Percentiles rank a stretch among this genome's conserved stretches.
Conservation (phyloP, 108 stramenopile species). For the Cyclostephanos invisitatus region DNA sequence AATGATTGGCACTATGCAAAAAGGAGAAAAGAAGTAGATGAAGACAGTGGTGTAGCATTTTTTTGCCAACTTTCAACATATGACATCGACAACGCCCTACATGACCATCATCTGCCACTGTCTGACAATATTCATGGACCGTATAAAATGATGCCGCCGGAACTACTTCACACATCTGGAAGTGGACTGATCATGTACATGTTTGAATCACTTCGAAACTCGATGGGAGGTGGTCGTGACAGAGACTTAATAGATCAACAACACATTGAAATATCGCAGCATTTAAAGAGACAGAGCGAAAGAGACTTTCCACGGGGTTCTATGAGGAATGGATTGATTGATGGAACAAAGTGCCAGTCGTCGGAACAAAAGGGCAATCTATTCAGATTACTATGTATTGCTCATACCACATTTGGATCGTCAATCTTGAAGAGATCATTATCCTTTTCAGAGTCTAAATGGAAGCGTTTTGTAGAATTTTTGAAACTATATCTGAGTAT, state of each 20-base stretch:
- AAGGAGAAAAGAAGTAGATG: background rate
- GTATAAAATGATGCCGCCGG: background rate
- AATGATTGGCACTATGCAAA: background rate
- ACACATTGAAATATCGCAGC: background rate
- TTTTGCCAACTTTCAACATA: background rate
- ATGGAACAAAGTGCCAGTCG: background rate
- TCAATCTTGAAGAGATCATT: background rate
- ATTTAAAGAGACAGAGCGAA: background rate
- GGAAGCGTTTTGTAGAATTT: background rate
- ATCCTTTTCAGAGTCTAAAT: background rate
- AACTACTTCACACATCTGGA: background rate
- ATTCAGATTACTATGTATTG: constrained; percentile 9
- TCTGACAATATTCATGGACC: background rate
- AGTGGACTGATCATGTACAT: background rate
- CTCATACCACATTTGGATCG: background rate
- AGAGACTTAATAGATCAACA: background rate
- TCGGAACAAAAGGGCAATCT: constrained; percentile 1
- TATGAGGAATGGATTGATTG: background rate
- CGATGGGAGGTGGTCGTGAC: background rate
- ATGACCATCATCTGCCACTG: background rate
- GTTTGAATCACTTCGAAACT: background rate
- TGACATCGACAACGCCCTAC: background rate
- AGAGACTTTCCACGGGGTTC: background rate
- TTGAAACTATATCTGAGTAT: constrained; percentile 7
- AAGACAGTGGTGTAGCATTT: background rate